phyloP scores from a whole-genome alignment of 805 yeast species.

The Metschnikowia aberdeeniae region DNA sequence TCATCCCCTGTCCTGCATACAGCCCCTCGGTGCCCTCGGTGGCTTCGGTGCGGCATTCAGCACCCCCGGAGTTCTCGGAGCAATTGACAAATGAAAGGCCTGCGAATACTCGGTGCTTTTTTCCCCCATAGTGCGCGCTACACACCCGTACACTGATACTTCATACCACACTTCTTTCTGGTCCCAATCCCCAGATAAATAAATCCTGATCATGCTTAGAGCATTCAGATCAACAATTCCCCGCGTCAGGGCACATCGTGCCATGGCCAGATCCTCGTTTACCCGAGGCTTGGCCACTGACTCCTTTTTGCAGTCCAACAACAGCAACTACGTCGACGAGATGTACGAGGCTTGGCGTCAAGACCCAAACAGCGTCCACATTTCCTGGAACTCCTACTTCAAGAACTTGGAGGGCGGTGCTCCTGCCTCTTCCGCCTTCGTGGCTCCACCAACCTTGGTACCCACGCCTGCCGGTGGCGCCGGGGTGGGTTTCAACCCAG shows the following conservation, averaged over 20 bases:
- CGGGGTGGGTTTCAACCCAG: constrained; percentile 50
- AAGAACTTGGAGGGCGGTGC: constrained; percentile 74
- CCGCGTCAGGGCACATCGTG: constrained; percentile 31
- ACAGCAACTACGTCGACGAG: constrained; percentile 92
- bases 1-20: background rate
- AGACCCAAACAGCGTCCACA: constrained; percentile 89
- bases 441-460: constrained; percentile 87
- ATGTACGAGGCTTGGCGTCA: constrained; percentile 93
- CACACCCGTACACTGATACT: constrained; percentile 1
- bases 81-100: constrained; percentile 13
- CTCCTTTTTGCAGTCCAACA: constrained; percentile 75
- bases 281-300: constrained; percentile 47
- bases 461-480: constrained; percentile 81
- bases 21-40: background rate
- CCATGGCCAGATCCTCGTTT: constrained; percentile 18
- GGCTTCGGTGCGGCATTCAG: constrained; percentile 3
- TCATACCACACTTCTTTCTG: constrained; percentile 4
- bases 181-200: background rate
- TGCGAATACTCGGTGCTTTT: constrained; percentile 8
- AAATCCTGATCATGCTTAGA: constrained; percentile 34
- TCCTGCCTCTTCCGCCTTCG: constrained; percentile 69
- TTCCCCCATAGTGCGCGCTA: constrained; percentile 3
- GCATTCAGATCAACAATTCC: constrained; percentile 38
- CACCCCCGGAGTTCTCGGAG: constrained; percentile 14
- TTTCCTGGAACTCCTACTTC: constrained; percentile 96